Conservation (phyloP, 805 yeast genomes). For the Candida insectalens region DNA sequence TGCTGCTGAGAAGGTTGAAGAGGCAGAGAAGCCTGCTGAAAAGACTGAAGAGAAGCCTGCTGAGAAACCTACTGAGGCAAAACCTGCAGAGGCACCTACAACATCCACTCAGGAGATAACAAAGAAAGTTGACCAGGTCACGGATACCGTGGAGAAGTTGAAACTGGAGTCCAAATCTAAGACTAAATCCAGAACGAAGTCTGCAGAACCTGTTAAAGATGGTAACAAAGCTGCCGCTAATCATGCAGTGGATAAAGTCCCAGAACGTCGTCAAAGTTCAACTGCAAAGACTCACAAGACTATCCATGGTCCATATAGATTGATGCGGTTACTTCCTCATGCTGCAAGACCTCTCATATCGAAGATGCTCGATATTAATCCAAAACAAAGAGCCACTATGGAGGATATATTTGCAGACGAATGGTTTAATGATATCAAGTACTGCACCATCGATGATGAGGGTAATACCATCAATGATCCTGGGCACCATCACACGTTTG, state of each 20-base stretch:
- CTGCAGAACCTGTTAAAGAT: neutral
- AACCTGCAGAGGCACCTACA: neutral
- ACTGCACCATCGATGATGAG: constrained; percentile 44
- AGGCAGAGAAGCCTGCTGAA: constrained; percentile 1
- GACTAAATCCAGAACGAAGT: neutral
- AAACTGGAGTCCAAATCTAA: neutral
- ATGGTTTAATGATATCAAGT: constrained; percentile 56
- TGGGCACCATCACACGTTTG: constrained; percentile 42
- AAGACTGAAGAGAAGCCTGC: constrained; percentile 3
- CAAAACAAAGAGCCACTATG: constrained; percentile 52
- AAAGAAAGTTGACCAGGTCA: constrained; percentile 2
- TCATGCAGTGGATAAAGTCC: constrained; percentile 13
- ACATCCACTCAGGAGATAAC: neutral
- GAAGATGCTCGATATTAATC: constrained; percentile 54
- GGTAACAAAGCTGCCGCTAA: constrained; percentile 2
- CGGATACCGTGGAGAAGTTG: neutral
- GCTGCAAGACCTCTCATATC: constrained; percentile 72
- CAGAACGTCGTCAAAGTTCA: constrained; percentile 25
- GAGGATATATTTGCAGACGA: constrained; percentile 58
- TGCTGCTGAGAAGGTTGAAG: constrained; percentile 2
- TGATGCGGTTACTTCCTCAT: constrained; percentile 74
- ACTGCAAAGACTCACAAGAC: constrained; percentile 36
- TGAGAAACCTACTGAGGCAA: neutral
- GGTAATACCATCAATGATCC: constrained; percentile 32
- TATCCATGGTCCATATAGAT: constrained; percentile 75